phyloP scores from a whole-genome alignment of 1,284 basidiomycete genomes.

The Microbotryum lychnidis-dioicae region DNA sequence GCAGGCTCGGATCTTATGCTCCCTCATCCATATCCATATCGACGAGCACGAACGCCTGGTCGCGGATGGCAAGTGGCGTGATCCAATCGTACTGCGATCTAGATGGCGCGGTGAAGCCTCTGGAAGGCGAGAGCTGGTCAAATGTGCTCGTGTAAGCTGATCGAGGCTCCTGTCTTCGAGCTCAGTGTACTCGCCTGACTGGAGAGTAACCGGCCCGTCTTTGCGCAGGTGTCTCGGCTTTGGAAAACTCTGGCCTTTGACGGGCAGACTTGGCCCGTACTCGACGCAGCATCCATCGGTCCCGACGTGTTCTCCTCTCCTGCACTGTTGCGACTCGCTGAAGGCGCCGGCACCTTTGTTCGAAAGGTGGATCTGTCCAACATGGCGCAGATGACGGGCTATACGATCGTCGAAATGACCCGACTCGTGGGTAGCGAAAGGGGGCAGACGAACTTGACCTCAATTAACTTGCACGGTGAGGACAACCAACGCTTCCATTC shows the following conservation, averaged over 20 bases:
- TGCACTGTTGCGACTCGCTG: slow-evolving; percentile 45
- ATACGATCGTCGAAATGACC: slow-evolving; percentile 53
- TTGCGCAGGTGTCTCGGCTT: slow-evolving; percentile 61
- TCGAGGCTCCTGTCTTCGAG: slow-evolving; percentile 21
- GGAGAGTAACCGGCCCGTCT: background rate
- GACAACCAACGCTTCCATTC: background rate
- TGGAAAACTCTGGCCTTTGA: slow-evolving; percentile 76
- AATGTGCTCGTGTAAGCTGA: slow-evolving; percentile 61
- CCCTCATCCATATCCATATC: slow-evolving; percentile 46
- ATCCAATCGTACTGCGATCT: background rate
- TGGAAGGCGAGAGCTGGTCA: slow-evolving; percentile 55
- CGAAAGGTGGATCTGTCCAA: slow-evolving; percentile 58
- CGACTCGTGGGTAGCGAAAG: background rate
- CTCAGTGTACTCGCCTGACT: too few relatives aligned
- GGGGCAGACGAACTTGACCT: background rate
- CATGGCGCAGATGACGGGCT: slow-evolving; percentile 34
- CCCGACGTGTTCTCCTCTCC: slow-evolving; percentile 43
- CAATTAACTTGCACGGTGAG: slow-evolving; percentile 4
- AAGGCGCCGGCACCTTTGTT: slow-evolving; percentile 58
- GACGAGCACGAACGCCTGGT: slow-evolving; percentile 15
- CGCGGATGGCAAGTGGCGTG: slow-evolving; percentile 6
- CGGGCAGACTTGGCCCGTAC: slow-evolving; percentile 70
- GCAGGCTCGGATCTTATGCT: slow-evolving; percentile 54
- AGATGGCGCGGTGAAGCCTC: slow-evolving; percentile 18
- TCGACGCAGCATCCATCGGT: slow-evolving; percentile 54